Base-by-base conservation (phyloP, 768 basidiomycete genomes). In the Collybia sordida region DNA sequence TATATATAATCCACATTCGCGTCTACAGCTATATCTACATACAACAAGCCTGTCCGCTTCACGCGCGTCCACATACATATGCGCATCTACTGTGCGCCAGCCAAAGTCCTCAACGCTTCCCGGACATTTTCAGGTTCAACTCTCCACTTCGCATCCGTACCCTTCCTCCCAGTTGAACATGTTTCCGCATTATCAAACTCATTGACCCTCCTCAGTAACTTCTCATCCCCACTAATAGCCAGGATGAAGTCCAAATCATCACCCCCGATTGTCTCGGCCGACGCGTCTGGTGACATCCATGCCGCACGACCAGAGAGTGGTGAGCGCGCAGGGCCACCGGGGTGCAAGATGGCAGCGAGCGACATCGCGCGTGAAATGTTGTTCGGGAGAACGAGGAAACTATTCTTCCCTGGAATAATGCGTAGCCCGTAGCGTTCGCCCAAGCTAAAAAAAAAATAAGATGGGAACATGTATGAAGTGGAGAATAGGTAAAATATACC, bases 321-420 rank as follows among this genome's bases (percentile, higher is more conserved):
- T 0, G 69, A 69, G 36, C 72, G 67, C 21, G 73, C 72, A 15
- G 78, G 77, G 2, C 77, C 77, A 3, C 82, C 84, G 0, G 86
- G 85, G 58, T 86, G 82, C 12, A 91, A 64, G 51, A 92, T 85
- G n/a, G 86, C 81, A 38, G 86, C 87, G 1, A 92, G 86, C 0
- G 90, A 90, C 0, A 86, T 87, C n/a, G 86, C 86, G 18, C 90
- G 83, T 8, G 88, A 91, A 55, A 90, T 82, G 56, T 89, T 87
- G 70, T 85, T 89, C 2, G 90, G 90, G 3, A 93, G 73, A 23
- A 93, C 83, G 46, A 93, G 81, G 80, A 93, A 93, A 43, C 80
- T 81, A 65, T 85, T 90, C 47, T 79, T 71, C 2, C 88, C 89
- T 0, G 90, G 90, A 44, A 93, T 88, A 60, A 92, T 92, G 19